Percentiles rank a stretch among this genome's conserved stretches.
Conservation (phyloP, 495 filamentous ascomycete species). For the Chaetomium cochliodes region DNA sequence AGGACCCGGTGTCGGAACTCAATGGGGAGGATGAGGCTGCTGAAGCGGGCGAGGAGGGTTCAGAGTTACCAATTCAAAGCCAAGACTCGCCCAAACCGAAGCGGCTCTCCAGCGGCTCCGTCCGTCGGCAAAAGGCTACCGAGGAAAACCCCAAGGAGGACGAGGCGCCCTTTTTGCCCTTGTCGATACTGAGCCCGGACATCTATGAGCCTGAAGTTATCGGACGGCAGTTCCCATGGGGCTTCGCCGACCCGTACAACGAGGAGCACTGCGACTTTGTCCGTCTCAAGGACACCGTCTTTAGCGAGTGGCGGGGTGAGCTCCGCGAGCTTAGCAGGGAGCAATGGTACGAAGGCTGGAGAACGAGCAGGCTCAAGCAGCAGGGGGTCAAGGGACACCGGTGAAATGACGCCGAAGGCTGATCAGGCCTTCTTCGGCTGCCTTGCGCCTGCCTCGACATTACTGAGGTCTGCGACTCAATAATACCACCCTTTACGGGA, state of each 20-base stretch:
- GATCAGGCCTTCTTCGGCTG: neutral
- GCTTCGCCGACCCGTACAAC: conserved; percentile 90
- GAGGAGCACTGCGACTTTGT: conserved; percentile 89
- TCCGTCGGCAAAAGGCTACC: conserved; percentile 43
- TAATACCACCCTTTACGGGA: neutral
- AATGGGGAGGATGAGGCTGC: conserved; percentile 17
- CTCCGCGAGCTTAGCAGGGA: conserved; percentile 89
- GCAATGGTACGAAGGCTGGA: conserved; percentile 95
- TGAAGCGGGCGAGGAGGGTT: conserved; percentile 26
- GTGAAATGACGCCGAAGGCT: conserved; percentile 12
- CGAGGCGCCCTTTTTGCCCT: conserved; percentile 64
- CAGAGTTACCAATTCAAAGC: conserved; percentile 34
- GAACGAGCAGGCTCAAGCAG: conserved; percentile 63
- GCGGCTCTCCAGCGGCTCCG: conserved; percentile 51
- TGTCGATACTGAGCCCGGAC: conserved; percentile 93
- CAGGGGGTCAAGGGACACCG: conserved; percentile 33
- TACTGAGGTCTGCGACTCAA: neutral
- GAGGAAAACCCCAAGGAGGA: conserved; percentile 38
- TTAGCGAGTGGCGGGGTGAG: conserved; percentile 88
- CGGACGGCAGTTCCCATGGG: conserved; percentile 91
- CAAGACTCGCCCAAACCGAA: conserved; percentile 43
- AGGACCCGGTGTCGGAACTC: conserved; percentile 32
- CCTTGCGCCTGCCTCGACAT: neutral
- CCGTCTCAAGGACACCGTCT: conserved; percentile 86
- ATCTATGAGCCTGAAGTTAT: conserved; percentile 74